Evolutionary conservation across 441 rosid genomes (phyloP).

Genomic region (Manihot esculenta): DNA sequence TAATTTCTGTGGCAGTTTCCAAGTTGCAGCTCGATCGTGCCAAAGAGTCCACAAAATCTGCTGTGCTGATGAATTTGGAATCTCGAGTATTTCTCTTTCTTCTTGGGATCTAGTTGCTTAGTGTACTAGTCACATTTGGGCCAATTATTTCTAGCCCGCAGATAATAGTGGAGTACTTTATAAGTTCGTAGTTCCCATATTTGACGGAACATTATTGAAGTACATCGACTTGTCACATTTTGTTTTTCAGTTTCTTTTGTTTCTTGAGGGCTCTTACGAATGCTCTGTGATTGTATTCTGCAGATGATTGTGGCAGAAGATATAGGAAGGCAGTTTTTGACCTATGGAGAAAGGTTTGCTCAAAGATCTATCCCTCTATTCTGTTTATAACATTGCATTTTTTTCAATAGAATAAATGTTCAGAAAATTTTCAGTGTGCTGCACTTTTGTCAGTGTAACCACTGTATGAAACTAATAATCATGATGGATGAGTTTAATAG

Average conservation of each 20-base stretch:
- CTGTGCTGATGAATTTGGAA: constrained; percentile 89
- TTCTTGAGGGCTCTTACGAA: constrained; percentile 7
- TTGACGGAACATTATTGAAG: not conserved
- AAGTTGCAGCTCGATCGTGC: constrained; percentile 68
- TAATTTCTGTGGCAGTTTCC: constrained; percentile 45
- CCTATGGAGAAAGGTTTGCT: constrained; percentile 78
- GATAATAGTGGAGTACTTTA: too few species aligned
- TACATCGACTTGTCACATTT: not conserved
- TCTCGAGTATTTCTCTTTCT: constrained; percentile 57
- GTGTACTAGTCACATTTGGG: not conserved
- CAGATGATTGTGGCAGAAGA: constrained; percentile 85
- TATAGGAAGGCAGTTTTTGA: constrained; percentile 81
- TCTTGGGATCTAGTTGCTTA: not conserved
- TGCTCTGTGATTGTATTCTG: constrained; percentile 12
- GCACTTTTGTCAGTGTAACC: not conserved
- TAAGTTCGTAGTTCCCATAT: not conserved
- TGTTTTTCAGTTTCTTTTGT: not conserved
- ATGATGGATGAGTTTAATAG: not conserved
- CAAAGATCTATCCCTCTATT: not conserved
- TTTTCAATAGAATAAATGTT: not conserved
- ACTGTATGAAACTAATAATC: not conserved
- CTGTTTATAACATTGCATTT: not conserved
- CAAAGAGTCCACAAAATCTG: constrained; percentile 74
- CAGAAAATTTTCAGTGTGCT: not conserved
- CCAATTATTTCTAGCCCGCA: not conserved